A percentile compares a stretch with the other conserved stretches of the same genome.
phyloP scores from a whole-genome alignment of 176 grass and related monocot genomes.

The Musa schizocarpa region DNA sequence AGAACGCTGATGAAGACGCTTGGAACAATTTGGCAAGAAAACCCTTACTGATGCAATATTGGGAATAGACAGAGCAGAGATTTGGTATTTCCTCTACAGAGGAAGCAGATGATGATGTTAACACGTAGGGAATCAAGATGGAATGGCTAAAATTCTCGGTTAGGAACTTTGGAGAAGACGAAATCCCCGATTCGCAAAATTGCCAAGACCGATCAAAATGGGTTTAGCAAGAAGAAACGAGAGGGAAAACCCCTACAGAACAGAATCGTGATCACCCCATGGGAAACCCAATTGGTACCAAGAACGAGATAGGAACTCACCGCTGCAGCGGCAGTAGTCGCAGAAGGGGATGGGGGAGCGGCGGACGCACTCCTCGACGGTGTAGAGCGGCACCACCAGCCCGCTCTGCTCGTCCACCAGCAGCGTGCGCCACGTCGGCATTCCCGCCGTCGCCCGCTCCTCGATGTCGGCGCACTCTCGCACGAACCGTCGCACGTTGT shows the following conservation, averaged over 20 bases:
- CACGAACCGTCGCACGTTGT: conserved; percentile 49
- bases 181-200: neutral
- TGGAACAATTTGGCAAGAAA: neutral
- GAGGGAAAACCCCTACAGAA: neutral
- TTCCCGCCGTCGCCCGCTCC: neutral
- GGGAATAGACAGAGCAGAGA: neutral
- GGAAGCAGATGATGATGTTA: too few relatives aligned
- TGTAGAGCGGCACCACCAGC: conserved; percentile 38
- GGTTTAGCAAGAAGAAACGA: neutral
- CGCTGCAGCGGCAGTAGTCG: conserved; percentile 50
- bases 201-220: neutral
- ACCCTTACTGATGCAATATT: neutral
- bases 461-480: conserved; percentile 31
- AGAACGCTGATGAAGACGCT: too few relatives aligned
- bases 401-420: conserved; percentile 49
- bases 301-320: conserved; percentile 24
- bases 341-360: conserved; percentile 42
- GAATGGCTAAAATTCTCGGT: neutral
- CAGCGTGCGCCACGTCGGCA: conserved; percentile 37
- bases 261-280: too few relatives aligned
- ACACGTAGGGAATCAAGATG: neutral
- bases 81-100: neutral
- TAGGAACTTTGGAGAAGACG: neutral
- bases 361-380: conserved; percentile 48
- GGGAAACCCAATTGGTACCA: neutral